Percentiles rank a stretch among this genome's conserved stretches.
Evolutionary conservation across 176 grass and related monocot genomes (phyloP).

Genomic region (Puccinellia tenuiflora): DNA sequence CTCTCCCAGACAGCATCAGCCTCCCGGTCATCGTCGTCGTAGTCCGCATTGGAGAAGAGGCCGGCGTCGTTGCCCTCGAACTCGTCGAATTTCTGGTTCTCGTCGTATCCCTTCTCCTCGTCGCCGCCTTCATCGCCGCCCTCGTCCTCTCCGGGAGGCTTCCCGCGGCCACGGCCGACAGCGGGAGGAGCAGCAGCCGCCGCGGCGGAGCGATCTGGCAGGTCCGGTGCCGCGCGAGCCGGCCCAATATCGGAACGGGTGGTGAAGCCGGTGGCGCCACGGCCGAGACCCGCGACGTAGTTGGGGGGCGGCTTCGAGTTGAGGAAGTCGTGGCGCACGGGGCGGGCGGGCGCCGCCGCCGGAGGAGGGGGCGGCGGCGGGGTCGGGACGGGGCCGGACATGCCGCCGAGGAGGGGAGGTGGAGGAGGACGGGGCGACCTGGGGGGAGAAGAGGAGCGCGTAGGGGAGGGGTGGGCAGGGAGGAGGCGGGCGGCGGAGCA

Average conservation of each 20-base stretch:
- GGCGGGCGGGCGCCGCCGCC: conserved; percentile 24
- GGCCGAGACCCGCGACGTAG: conserved; percentile 85
- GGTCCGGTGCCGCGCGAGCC: conserved; percentile 79
- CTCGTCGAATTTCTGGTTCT: conserved; percentile 95
- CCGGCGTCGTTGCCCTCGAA: conserved; percentile 94
- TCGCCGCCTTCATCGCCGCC: conserved; percentile 65
- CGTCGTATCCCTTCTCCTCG: conserved; percentile 91
- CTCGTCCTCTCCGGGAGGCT: conserved; percentile 60
- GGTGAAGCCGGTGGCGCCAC: conserved; percentile 94
- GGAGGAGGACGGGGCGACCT: conserved; percentile 15
- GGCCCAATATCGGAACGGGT: conserved; percentile 89
- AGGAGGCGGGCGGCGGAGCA: conserved; percentile 38
- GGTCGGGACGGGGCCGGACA: conserved; percentile 30
- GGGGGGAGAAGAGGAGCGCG: conserved; percentile 12
- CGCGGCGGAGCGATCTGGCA: conserved; percentile 72
- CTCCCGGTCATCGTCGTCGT: conserved; percentile 90
- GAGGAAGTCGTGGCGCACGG: conserved; percentile 73
- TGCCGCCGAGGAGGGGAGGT: conserved; percentile 39
- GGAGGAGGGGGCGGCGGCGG: conserved; percentile 24
- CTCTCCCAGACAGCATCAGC: conserved; percentile 91
- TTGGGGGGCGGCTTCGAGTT: conserved; percentile 83
- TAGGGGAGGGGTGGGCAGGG: conserved; percentile 12
- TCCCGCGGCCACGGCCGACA: conserved; percentile 71
- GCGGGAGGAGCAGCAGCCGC: conserved; percentile 16
- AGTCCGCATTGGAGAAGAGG: conserved; percentile 85